Conservation (phyloP, 495 filamentous ascomycete species). For the Lepidopterella palustris region DNA sequence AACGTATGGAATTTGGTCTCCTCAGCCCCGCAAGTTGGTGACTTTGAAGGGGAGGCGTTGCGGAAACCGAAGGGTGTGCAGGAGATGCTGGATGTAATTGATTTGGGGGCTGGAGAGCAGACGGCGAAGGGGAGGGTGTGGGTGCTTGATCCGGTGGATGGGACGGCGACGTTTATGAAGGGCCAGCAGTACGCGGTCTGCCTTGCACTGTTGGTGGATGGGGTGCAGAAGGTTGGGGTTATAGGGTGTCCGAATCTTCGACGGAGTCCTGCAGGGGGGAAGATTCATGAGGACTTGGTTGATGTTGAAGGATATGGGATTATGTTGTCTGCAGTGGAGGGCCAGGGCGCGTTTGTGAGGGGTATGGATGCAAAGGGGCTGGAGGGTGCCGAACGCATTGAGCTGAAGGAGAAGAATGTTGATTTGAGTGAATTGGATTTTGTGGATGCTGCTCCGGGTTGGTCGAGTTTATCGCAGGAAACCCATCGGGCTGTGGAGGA, state of each 20-base stretch:
- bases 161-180: constrained; percentile 58
- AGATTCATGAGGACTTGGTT: constrained; percentile 44
- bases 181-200: constrained; percentile 61
- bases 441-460: constrained; percentile 40
- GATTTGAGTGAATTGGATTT: constrained; percentile 41
- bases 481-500: constrained; percentile 46
- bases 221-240: constrained; percentile 44
- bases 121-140: constrained; percentile 40
- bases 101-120: constrained; percentile 46
- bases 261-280: constrained; percentile 24
- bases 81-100: constrained; percentile 56
- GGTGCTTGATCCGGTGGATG: constrained; percentile 69
- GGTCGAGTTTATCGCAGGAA: constrained; percentile 41
- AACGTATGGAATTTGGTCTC: constrained; percentile 28
- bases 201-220: constrained; percentile 48
- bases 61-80: constrained; percentile 44
- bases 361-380: constrained; percentile 40
- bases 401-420: constrained; percentile 8
- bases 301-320: constrained; percentile 48
- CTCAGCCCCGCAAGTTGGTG: constrained; percentile 31
- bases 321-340: constrained; percentile 51
- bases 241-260: constrained; percentile 53
- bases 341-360: constrained; percentile 50
- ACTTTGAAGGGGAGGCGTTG: constrained; percentile 21
- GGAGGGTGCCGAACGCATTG: constrained; percentile 37